Evolutionary conservation across 306 rosid genomes (phyloP).

Genomic region (Castanea crenata): DNA sequence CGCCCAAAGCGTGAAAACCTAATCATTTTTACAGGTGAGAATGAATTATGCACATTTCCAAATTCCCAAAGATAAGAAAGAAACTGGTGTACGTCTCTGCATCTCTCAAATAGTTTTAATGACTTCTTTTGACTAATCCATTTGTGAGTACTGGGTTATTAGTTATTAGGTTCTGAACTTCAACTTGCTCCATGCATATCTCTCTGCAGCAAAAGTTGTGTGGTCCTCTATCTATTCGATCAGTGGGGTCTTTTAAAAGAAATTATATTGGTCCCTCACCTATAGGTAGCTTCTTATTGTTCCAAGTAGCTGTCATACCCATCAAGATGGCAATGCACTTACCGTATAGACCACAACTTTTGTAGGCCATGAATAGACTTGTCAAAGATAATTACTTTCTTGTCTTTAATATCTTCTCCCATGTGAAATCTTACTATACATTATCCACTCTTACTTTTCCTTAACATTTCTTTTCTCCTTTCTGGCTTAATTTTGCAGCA

Average conservation of each 20-base stretch:
- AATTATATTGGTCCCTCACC: constrained; percentile 64
- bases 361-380: constrained; percentile 40
- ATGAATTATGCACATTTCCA: background rate
- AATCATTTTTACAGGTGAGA: constrained; percentile 6
- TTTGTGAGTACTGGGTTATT: constrained; percentile 23
- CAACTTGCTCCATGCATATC: constrained; percentile 57
- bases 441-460: background rate
- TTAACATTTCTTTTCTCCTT: background rate
- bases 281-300: constrained; percentile 42
- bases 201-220: constrained; percentile 66
- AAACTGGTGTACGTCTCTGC: constrained; percentile 25
- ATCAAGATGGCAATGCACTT: constrained; percentile 47
- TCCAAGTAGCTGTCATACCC: constrained; percentile 42
- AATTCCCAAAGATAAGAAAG: constrained; percentile 34
- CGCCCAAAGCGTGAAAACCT: background rate
- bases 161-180: constrained; percentile 21
- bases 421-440: constrained; percentile 23
- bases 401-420: constrained; percentile 32
- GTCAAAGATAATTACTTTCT: constrained; percentile 39
- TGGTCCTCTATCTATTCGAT: constrained; percentile 67
- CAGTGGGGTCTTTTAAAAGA: constrained; percentile 23
- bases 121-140: constrained; percentile 29
- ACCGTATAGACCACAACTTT: constrained; percentile 55
- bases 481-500: background rate
- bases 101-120: constrained; percentile 23